Base-by-base conservation (phyloP, 345 rosid genomes). In the Aegle marmelos region DNA sequence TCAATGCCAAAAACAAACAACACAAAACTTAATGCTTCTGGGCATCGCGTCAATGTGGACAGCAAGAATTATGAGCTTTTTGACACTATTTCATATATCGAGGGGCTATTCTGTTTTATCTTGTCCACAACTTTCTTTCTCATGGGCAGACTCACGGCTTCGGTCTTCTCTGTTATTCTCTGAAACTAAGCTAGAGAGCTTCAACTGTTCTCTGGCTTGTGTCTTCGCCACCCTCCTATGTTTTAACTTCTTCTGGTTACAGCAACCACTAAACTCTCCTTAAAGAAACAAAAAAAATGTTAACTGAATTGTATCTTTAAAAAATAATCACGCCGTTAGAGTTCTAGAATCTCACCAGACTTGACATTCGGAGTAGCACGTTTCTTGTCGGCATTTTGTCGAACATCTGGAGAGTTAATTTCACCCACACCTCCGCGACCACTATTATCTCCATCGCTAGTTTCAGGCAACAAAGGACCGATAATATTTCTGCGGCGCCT, bases 381-480 rank as follows among this genome's bases (percentile, higher is more conserved):
- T 74, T 82, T 74, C 81, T 78, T 70, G 62, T 27, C 61, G 65
- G 68, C 89, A 90, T 90, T 91, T 87, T 13, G 63, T 89, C 93
- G 95, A 91, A 80, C 91, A 80, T 4, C 71, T 84, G 81, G 84
- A 41, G 73, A 9, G 34, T 79, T 79, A 31, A 54, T 72, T 39
- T 74, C 79, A 5, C 61, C 85, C 24, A 64, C 77, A 37, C 69
- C 53, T 4, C 54, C 54, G 2, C 21, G 33, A 21, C 1, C 31
- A 9, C 30, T 73, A 27, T 41, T 73, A 17, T 2, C 53, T 21
- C 30, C 79, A 1, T 64, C 13, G 21, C 30, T 77, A 9, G 78
- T 50, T 9, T 73, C 2, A 59, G 91, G 91, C 81, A 87, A 79
- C 78, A 89, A 66, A n/a, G 98, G 97, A 30, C 97, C 98, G 24